Evolutionary conservation across 169 alveolate genomes (phyloP).

Genomic region (Plasmodium sp.): DNA sequence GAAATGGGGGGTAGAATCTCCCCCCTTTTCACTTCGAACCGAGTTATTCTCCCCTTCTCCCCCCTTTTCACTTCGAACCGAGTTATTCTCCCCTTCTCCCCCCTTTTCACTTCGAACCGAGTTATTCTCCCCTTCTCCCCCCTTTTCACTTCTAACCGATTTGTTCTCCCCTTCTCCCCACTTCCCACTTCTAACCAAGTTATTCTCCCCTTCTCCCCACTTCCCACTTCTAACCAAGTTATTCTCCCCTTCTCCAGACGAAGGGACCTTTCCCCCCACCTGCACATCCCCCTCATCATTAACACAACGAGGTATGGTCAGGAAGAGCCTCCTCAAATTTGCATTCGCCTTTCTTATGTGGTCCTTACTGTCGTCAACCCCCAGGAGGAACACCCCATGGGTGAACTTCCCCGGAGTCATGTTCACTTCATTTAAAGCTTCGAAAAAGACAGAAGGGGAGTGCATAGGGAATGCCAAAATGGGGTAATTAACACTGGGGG

Average conservation of each 20-base stretch:
- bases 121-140: too few species aligned
- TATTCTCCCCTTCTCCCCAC: not conserved
- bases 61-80: too few species aligned
- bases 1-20: not conserved
- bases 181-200: not conserved
- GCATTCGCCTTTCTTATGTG: constrained; percentile 25
- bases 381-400: constrained; percentile 26
- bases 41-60: too few species aligned
- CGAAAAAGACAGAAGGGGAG: constrained; percentile 43
- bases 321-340: constrained; percentile 6
- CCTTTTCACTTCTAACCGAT: too few species aligned
- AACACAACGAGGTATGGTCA: constrained; percentile 17
- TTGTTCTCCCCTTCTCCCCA: too few species aligned
- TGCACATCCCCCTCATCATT: not conserved
- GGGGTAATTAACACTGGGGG: constrained; percentile 68
- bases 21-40: too few species aligned
- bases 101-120: too few species aligned
- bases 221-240: not conserved
- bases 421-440: constrained; percentile 47
- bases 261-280: not conserved
- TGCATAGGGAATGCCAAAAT: constrained; percentile 51
- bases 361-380: constrained; percentile 36
- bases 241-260: not conserved
- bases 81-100: too few species aligned
- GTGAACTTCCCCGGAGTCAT: not conserved